A percentile compares a stretch with the other conserved stretches of the same genome.
Conservation (phyloP, 176 grass and related monocot species). For the Elymus sibiricus region DNA sequence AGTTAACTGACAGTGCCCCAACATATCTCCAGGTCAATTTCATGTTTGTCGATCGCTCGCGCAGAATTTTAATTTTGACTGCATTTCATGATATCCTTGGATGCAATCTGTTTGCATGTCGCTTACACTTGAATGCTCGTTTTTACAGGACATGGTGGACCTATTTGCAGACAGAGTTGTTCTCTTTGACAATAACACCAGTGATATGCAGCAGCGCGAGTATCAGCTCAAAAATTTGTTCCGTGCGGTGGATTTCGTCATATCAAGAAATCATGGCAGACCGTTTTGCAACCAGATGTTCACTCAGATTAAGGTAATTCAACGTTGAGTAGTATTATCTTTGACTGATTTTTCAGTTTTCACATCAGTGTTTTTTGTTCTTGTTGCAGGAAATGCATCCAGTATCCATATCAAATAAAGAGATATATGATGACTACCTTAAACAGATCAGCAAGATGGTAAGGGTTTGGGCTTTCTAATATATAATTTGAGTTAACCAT, state of each 20-base stretch:
- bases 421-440: neutral
- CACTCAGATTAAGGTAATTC: neutral
- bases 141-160: constrained; percentile 39
- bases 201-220: neutral
- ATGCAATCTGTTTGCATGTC: neutral
- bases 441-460: neutral
- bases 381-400: neutral
- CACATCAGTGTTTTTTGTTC: neutral
- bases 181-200: constrained; percentile 9
- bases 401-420: neutral
- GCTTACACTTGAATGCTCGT: neutral
- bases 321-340: neutral
- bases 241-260: neutral
- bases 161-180: constrained; percentile 47
- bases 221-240: neutral
- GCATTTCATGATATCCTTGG: neutral
- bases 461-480: neutral
- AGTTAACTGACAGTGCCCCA: neutral
- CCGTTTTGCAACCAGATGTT: neutral
- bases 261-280: neutral
- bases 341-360: neutral
- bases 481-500: neutral
- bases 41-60: neutral
- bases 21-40: neutral
- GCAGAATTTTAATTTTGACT: neutral